Evolutionary conservation across 2,329 filamentous ascomycete species (phyloP), one percentile per base, ranked within the genome.

Genomic region (Neospermospora avenae): DNA sequence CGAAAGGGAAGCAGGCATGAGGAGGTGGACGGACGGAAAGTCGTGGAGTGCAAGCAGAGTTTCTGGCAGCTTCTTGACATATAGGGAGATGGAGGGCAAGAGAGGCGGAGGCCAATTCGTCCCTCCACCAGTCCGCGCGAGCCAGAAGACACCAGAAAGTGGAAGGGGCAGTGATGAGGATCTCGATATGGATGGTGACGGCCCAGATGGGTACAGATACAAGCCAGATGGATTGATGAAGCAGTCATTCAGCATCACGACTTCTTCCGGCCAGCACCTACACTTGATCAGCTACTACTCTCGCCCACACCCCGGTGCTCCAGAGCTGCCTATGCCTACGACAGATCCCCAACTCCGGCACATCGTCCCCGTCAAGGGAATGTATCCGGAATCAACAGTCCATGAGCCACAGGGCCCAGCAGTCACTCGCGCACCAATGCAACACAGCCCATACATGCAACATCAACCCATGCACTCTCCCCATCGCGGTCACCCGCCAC

Each of bases 221-320:
- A 99, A 97, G 80, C 90, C 89, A 10, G 95, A 99, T 70, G 95
- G 95, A 0, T 83, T 99, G 3, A 97, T 98, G 92, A 99, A 99
- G 83, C 95, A 99, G 77, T 98, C 95, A 0, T 99, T 98, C 81
- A 98, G 93, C 77, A 98, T 99, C 77, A 97, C 93, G 22, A 98
- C 95, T 1, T 91, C 90, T 1, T 87, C 82, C 39, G 85, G 91
- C 66, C 92, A 97, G 70, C 95, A 98, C 73, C 85, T 99, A 1
- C 95, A 99, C 77, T 83, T 99, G 55, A 99, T 99, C 77, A 97
- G 93, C 69, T 99, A 99, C 78, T 98, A 93, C 76, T 89, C 92
- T 3, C 84, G 93, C 58, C 90, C 90, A 28, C 86, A 91, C 60
- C 85, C 89, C 3, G 84, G 85, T 35, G 82, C 87, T 28, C 83